Conservation (phyloP, 1,284 basidiomycete species). For the Albatrellus sp. region DNA sequence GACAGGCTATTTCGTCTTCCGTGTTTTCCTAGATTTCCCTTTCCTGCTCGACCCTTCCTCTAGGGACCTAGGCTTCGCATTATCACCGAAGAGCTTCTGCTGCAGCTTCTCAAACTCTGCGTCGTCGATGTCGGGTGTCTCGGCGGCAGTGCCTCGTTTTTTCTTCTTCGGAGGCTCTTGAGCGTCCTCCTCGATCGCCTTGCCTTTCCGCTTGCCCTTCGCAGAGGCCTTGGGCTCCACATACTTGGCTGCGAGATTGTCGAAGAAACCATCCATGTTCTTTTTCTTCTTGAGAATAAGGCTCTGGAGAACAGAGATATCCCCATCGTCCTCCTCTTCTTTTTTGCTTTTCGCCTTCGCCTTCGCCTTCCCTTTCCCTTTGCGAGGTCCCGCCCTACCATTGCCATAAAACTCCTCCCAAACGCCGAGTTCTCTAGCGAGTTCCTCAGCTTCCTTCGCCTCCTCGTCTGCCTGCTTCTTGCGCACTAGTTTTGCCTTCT, state of each 20-base stretch:
- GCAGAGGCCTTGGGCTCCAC: slow-evolving; percentile 28
- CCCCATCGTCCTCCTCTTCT: slow-evolving; percentile 39
- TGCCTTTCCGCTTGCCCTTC: slow-evolving; percentile 35
- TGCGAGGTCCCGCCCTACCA: slow-evolving; percentile 57
- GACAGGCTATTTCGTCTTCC: slow-evolving; percentile 10
- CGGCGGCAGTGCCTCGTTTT: slow-evolving; percentile 23
- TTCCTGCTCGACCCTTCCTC: slow-evolving; percentile 17
- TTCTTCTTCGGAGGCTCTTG: slow-evolving; percentile 39
- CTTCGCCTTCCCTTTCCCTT: slow-evolving; percentile 43
- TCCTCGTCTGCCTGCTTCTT: slow-evolving; percentile 68
- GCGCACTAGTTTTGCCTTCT: slow-evolving; percentile 63
- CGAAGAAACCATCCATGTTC: slow-evolving; percentile 61
- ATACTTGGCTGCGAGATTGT: slow-evolving; percentile 77
- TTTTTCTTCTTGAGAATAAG: slow-evolving; percentile 74
- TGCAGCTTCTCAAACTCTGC: slow-evolving; percentile 57
- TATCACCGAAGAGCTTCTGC: slow-evolving; percentile 41
- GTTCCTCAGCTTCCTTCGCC: slow-evolving; percentile 73
- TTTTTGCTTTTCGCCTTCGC: slow-evolving; percentile 20
- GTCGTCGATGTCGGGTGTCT: slow-evolving; percentile 51
- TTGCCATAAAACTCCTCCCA: slow-evolving; percentile 92
- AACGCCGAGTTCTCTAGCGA: slow-evolving; percentile 82
- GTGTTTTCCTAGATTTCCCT: slow-evolving; percentile 20
- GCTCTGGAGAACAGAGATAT: slow-evolving; percentile 65
- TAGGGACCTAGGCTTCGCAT: slow-evolving; percentile 19
- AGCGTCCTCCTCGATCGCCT: slow-evolving; percentile 22